Base-by-base conservation (phyloP, 192 early-diverging fungal species). In the Coemansia sp. region DNA sequence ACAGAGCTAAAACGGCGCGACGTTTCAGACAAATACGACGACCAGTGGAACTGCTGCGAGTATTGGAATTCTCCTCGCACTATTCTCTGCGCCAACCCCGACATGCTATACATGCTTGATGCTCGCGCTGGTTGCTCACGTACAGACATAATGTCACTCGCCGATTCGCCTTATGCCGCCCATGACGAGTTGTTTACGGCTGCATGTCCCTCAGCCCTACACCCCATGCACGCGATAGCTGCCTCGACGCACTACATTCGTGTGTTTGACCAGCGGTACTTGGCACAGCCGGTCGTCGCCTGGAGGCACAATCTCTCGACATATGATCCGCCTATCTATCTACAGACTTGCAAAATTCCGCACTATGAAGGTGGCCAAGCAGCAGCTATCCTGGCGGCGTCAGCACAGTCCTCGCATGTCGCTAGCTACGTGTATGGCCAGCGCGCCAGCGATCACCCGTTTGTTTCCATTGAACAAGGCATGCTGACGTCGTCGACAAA, bases 21-120 rank as follows among this genome's bases (percentile, higher is more conserved):
- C 14, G 17, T 27, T 15, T 27, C 19, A 21, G 34, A 17, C 10
- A 14, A 7, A 8, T 53, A 63, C 41, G 61, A 40, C 29, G 39
- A 60, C 24, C 65, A 72, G 58, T 78, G 75, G 75, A 62, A 64
- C 26, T 40, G 61, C 18, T 78, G 75, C 60, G 75, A 71, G 48
- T 78, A 68, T 52, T 72, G 68, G 75, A 63, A 54, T 52, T 67
- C 69, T 35, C 75, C 75, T 14, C 68, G 75, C 19, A 61, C 56
- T 11, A 35, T 78, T 5, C 58, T 78, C 5, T 63, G 62, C 38
- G 75, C 65, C 22, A 68, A 60, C 41, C 55, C 57, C 10, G 64
- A 67, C 42, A 17, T 9, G 17, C 40, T 71, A 36, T 64, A 48
- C 53, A 46, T 59, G 22, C 29, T 78, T 0, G 75, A 78, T 27